These are phyloP conservation scores for Diaporthe sp. DNA, from an alignment of 2,329 filamentous ascomycete species.

Conservation along the genomic window DNA sequence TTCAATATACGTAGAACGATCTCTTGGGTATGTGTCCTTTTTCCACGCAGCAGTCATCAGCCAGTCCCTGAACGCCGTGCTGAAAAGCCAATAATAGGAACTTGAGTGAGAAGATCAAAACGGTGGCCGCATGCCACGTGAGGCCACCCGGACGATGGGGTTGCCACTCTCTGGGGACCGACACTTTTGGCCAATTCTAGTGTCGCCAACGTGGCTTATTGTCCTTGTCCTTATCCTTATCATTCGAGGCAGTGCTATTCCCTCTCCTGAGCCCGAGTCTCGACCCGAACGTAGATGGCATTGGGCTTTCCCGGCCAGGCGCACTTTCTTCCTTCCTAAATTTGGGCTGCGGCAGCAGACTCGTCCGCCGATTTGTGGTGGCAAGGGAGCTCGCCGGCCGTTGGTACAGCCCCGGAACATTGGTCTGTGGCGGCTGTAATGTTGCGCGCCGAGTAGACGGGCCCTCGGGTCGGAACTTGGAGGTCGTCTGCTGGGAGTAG, in stretches of 20 bases:
- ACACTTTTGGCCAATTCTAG: neutral
- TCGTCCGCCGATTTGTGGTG: conserved; percentile 60
- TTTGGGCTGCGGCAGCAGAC: conserved; percentile 65
- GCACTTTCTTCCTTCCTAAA: conserved; percentile 27
- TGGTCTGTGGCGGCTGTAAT: conserved; percentile 60
- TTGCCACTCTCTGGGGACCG: neutral
- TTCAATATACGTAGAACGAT: neutral
- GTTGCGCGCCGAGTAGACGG: conserved; percentile 27
- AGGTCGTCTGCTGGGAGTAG: conserved; percentile 58
- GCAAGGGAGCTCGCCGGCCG: conserved; percentile 71
- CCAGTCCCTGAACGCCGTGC: conserved; percentile 35
- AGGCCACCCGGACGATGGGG: neutral
- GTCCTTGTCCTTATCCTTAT: conserved; percentile 32
- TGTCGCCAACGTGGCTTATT: conserved; percentile 34
- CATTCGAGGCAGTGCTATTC: conserved; percentile 30
- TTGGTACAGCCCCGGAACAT: conserved; percentile 47
- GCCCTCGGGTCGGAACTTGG: conserved; percentile 48
- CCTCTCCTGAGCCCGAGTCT: conserved; percentile 33
- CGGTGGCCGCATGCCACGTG: neutral
- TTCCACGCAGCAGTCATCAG: conserved; percentile 5
- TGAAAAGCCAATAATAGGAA: conserved; percentile 24
- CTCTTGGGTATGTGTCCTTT: neutral
- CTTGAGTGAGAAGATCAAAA: conserved; percentile 12
- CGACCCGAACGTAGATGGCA: conserved; percentile 24
- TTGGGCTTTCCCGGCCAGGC: conserved; percentile 34